phyloP scores from a whole-genome alignment of 148 eudicot genomes.

The Diospyros kaki region DNA sequence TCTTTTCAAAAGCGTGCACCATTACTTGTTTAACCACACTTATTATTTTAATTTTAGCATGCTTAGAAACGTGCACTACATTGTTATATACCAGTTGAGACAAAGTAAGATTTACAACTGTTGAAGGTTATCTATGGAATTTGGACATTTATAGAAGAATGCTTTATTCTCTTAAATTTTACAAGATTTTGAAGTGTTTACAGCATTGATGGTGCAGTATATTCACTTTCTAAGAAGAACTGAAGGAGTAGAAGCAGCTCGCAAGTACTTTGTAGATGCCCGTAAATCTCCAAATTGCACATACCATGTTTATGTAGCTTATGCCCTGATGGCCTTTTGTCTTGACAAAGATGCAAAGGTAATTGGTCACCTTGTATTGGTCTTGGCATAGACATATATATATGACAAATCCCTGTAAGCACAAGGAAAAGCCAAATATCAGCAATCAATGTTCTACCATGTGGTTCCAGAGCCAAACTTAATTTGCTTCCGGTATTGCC shows the following conservation, averaged over 20 bases:
- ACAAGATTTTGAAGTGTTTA: slow-evolving; percentile 10
- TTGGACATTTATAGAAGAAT: neutral
- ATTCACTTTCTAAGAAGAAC: slow-evolving; percentile 96
- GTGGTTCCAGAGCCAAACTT: no score
- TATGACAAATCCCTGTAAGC: no score
- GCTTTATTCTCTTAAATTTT: neutral
- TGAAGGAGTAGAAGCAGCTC: slow-evolving; percentile 96
- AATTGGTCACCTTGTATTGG: slow-evolving; percentile 10
- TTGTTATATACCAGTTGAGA: no score
- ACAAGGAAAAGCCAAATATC: no score
- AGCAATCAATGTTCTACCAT: no score
- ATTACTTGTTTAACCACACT: neutral
- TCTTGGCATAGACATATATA: no score
- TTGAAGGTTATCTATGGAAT: neutral
- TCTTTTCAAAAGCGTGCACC: neutral
- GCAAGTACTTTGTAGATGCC: slow-evolving; percentile 83
- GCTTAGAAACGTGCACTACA: no score
- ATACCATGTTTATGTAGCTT: slow-evolving; percentile 92
- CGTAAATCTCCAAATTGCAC: slow-evolving; percentile 93
- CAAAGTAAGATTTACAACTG: no score
- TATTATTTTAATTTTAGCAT: no score
- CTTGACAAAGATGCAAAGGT: slow-evolving; percentile 98
- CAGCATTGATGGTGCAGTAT: slow-evolving; percentile 58
- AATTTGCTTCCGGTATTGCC: neutral
- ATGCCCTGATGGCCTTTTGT: slow-evolving; percentile 96